Conservation (phyloP, 257 asterid genomes). For the Datura wrightii region DNA sequence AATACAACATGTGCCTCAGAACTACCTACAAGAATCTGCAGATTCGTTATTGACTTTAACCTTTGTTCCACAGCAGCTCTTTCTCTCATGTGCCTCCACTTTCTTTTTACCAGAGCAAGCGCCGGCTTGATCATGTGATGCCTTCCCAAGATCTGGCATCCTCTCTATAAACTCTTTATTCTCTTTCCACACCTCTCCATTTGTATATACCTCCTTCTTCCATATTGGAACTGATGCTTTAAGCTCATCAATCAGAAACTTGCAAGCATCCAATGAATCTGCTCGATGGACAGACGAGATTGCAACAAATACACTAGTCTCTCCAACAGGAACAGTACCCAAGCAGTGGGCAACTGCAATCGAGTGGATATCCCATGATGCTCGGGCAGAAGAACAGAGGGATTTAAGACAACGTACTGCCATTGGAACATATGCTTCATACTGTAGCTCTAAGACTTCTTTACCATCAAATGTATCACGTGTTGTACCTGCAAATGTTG, state of each 20-base stretch:
- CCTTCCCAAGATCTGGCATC: conserved; percentile 56
- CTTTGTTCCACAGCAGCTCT: conserved; percentile 62
- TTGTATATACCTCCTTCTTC: conserved; percentile 94
- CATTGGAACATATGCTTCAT: conserved; percentile 94
- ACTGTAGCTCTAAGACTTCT: conserved; percentile 75
- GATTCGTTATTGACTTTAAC: conserved; percentile 49
- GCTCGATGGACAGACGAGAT: conserved; percentile 79
- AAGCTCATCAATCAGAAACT: conserved; percentile 84
- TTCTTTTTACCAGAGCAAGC: conserved; percentile 24
- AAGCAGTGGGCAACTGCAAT: conserved; percentile 83
- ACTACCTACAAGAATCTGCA: conserved; percentile 38
- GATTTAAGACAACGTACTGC: conserved; percentile 79
- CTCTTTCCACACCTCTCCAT: conserved; percentile 98
- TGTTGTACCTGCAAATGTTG: conserved; percentile 93
- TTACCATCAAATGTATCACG: conserved; percentile 87
- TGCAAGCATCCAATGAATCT: conserved; percentile 87
- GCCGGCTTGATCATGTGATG: conserved; percentile 24
- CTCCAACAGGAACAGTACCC: conserved; percentile 89
- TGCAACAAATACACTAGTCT: conserved; percentile 84
- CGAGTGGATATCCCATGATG: conserved; percentile 67
- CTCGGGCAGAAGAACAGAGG: conserved; percentile 80
- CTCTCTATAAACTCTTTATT: conserved; percentile 81
- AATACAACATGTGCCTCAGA: background rate
- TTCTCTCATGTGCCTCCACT: conserved; percentile 47
- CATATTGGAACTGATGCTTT: conserved; percentile 94